These are phyloP conservation scores for Saccharum hybrid DNA, from an alignment of 202 grass and related monocot genomes.

Conservation along the genomic window DNA sequence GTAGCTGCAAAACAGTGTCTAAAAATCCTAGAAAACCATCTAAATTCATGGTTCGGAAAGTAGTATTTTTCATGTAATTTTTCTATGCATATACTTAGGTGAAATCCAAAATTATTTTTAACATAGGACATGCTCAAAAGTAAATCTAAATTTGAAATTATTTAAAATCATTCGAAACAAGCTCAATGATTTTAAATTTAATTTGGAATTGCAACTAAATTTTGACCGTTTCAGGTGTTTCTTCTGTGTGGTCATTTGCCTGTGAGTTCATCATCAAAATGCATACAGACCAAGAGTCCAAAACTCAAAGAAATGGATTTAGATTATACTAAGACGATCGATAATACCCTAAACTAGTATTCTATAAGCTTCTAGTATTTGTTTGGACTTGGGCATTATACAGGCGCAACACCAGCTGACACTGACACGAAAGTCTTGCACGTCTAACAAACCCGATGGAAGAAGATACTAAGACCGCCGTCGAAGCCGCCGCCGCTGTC, in stretches of 20 bases:
- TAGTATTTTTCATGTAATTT: too few relatives aligned
- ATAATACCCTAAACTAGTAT: not conserved
- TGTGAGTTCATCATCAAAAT: not conserved
- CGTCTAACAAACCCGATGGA: constrained; percentile 45
- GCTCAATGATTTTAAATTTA: too few relatives aligned
- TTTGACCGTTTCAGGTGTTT: not conserved
- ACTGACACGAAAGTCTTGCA: not conserved
- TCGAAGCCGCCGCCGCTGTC: not conserved
- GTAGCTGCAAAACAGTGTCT: too few relatives aligned
- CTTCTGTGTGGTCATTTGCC: not conserved
- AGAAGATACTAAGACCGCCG: constrained; percentile 65
- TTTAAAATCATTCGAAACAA: too few relatives aligned
- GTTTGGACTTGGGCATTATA: not conserved
- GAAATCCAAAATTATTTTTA: too few relatives aligned
- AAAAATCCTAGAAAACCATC: too few relatives aligned
- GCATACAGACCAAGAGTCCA: not conserved
- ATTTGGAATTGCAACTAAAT: too few relatives aligned
- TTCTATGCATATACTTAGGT: too few relatives aligned
- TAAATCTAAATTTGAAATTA: too few relatives aligned
- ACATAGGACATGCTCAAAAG: too few relatives aligned
- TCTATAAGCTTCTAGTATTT: not conserved
- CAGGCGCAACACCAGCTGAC: not conserved
- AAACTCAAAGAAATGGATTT: not conserved
- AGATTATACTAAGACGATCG: not conserved
- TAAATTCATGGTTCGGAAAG: too few relatives aligned